Evolutionary conservation across 2,329 filamentous ascomycete genomes (phyloP), one percentile per base, ranked within the genome.

Genomic region (Xylariales sp.): DNA sequence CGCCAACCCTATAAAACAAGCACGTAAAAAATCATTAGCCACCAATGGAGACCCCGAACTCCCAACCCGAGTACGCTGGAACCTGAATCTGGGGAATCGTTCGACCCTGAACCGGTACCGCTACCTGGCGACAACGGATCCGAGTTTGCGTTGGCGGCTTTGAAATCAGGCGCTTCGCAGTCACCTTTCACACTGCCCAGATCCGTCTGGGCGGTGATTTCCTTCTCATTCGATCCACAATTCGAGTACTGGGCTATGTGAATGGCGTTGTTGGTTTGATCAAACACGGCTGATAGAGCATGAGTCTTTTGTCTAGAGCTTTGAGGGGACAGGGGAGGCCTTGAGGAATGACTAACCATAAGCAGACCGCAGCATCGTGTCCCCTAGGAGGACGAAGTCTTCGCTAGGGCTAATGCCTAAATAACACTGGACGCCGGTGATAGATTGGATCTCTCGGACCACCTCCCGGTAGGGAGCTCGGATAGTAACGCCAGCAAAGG

Each of bases 301-400:
- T 73, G 32, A 68, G 48, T 43, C 34, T 56, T 12, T 9, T 12
- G 43, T 8, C 10, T 28, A 8, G 32, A 2, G 18, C 53, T 45
- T 23, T 23, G 12, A 14, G 10, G 39, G 36, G 23, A 14, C 18
- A n/a, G 23, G n/a, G 18, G 28, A 7, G 32, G 41, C 12, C 23
- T 16, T 45, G 34, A 48, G 16, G 7, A 4, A 10, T 28, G 46
- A 62, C 75, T 71, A 67, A 85, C 83, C 80, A 70, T 87, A 87
- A 28, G 85, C 85, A 10, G 84, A 86, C 39, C 87, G 83, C 70
- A 89, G 69, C 75, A 89, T 87, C 0, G 86, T 87, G 72, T 88
- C 87, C 10, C 87, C 87, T n/a, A 89, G 80, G n/a, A 89, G 76
- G 49, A 80, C 80, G 71, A 86, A 87, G 34, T 81, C 79, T 6